phyloP scores from a whole-genome alignment of 192 early-diverging fungal species.

The Coemansia sp. region DNA sequence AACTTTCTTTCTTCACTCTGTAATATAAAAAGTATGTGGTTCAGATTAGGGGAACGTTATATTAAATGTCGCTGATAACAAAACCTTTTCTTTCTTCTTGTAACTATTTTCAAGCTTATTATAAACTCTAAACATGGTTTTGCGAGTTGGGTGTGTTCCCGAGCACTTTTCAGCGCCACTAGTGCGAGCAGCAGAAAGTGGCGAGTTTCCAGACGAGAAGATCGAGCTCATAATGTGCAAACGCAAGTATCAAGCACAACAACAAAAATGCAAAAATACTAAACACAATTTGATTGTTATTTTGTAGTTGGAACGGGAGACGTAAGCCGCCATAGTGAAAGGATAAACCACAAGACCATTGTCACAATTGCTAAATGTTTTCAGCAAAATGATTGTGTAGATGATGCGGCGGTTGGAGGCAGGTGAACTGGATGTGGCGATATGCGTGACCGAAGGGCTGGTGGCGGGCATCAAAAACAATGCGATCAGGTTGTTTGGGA shows the following conservation, averaged over 20 bases:
- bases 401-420: slow-evolving; percentile 70
- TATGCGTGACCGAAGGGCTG: slow-evolving; percentile 85
- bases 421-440: slow-evolving; percentile 74
- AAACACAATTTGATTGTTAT: neutral
- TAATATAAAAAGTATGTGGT: neutral
- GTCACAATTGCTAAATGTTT: neutral
- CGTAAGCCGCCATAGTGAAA: slow-evolving; percentile 19
- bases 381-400: slow-evolving; percentile 18
- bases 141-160: slow-evolving; percentile 57
- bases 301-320: slow-evolving; percentile 58
- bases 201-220: slow-evolving; percentile 50
- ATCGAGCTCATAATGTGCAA: slow-evolving; percentile 62
- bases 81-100: neutral
- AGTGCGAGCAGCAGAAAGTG: slow-evolving; percentile 60
- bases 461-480: slow-evolving; percentile 59
- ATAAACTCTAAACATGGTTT: slow-evolving; percentile 9
- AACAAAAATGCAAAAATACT: neutral
- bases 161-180: slow-evolving; percentile 79
- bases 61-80: neutral
- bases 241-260: slow-evolving; percentile 28
- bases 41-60: neutral
- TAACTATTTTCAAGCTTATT: neutral
- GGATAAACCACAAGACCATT: neutral
- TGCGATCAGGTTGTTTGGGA: slow-evolving; percentile 73
- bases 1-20: neutral